Base-by-base conservation (phyloP, 202 grass and related monocot species). In the Setaria viridis region DNA sequence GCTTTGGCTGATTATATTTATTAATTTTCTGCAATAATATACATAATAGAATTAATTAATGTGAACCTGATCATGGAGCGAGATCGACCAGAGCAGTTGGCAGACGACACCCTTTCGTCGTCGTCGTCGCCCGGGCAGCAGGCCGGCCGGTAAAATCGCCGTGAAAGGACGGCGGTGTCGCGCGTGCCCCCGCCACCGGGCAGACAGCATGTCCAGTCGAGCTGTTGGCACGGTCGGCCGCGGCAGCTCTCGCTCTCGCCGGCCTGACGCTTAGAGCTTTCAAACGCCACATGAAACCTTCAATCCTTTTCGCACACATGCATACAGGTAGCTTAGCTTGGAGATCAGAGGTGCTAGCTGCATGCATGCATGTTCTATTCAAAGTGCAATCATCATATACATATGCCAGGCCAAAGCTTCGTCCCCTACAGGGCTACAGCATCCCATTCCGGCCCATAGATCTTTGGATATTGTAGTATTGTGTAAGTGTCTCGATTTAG, bases 211-310 rank as follows among this genome's bases (percentile, higher is more conserved):
- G 82, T 80, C 69, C 82, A 46, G 4, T 85, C 77, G 58, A 80
- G 67, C 66, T 54, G 51, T 81, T 85, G 77, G 16, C 79, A 43
- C 64, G 79, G 82, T 89, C 68, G 72, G 82, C 72, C 29, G 35
- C 50, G 51, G 11, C 29, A 39, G 66, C 54, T 30, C 57, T 16
- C 16, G 54, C 14, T 55, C 53, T 57, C 55, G 55, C 19, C 55
- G 55, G 54, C 17, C 62, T 62, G 62, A 33, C 8, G 55, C 78
- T 16, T 25, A 25, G 25, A 45, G 49, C 58, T 88, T 88, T 89
- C 87, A 89, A 85, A 80, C 33, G 41, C 82, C 62, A 29, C 80
- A 81, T 89, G 77, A 89, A 63, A 68, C 54, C n/a, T 72, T 48
- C 56, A 59, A 59, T 59, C 56, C 20, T 59, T 59, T 72, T 58